These are phyloP conservation scores for Phytopythium vexans DNA, from an alignment of 352 stramenopile genomes.

Conservation along the genomic window DNA sequence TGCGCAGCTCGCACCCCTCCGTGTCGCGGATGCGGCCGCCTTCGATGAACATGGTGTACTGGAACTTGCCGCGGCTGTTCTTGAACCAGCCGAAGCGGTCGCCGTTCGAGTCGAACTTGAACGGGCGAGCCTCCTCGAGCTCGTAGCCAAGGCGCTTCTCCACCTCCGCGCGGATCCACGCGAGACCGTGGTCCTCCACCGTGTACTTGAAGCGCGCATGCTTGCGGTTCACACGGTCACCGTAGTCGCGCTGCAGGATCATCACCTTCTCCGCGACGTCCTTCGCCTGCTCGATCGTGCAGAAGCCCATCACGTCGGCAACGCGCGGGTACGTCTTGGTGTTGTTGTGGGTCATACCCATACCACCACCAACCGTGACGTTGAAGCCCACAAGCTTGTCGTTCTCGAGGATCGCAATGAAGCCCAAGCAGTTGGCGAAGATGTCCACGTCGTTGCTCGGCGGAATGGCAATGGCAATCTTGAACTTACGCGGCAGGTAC, in stretches of 20 bases:
- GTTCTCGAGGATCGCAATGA: conserved; percentile 91
- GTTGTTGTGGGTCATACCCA: conserved; percentile 98
- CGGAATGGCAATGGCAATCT: conserved; percentile 97
- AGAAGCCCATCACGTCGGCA: conserved; percentile 95
- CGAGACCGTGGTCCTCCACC: conserved; percentile 95
- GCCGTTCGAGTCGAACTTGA: conserved; percentile 66
- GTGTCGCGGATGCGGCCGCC: conserved; percentile 94
- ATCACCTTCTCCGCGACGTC: conserved; percentile 93
- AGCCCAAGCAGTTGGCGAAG: conserved; percentile 96
- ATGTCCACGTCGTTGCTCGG: conserved; percentile 98
- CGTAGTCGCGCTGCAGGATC: conserved; percentile 94
- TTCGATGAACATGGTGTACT: conserved; percentile 85
- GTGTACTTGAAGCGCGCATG: conserved; percentile 99
- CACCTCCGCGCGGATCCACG: conserved; percentile 92
- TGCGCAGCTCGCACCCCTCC: conserved; percentile 78
- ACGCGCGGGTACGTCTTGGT: conserved; percentile 95
- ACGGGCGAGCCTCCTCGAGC: conserved; percentile 78
- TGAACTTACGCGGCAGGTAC: conserved; percentile 99
- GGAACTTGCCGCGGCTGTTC: conserved; percentile 61
- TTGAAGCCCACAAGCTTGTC: conserved; percentile 93
- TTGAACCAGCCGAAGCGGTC: conserved; percentile 81
- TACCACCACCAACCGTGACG: conserved; percentile 94
- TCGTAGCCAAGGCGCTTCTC: conserved; percentile 94
- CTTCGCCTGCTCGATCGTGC: conserved; percentile 90
- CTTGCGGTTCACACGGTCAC: conserved; percentile 95